These are phyloP conservation scores for Cladosporium sp. DNA, from an alignment of 2,329 filamentous ascomycete species.

Conservation along the genomic window DNA sequence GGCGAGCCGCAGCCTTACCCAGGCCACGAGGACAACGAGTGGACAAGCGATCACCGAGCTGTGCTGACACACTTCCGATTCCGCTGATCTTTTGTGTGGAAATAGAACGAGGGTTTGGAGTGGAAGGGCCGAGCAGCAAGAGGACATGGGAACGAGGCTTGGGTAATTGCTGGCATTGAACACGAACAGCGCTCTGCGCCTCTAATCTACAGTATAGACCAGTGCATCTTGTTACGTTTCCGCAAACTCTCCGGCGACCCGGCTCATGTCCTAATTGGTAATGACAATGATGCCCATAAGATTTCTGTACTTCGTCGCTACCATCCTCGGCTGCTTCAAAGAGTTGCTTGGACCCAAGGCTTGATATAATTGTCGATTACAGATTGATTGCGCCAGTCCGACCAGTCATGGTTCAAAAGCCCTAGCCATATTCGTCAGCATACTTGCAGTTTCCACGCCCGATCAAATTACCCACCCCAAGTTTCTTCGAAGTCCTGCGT, in stretches of 20 bases:
- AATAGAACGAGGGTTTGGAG: too few species aligned
- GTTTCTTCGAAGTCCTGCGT: slow-evolving; percentile 51
- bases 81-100: background rate
- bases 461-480: slow-evolving; percentile 36
- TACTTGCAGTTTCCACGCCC: background rate
- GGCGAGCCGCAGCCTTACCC: background rate
- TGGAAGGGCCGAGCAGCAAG: too few species aligned
- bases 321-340: background rate
- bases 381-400: slow-evolving; percentile 22
- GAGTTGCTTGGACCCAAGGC: slow-evolving; percentile 17
- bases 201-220: too few species aligned
- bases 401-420: slow-evolving; percentile 50
- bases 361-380: slow-evolving; percentile 16
- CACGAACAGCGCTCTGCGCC: too few species aligned
- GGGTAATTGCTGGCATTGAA: too few species aligned
- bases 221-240: too few species aligned
- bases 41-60: slow-evolving; percentile 2
- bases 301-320: too few species aligned
- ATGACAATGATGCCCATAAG: too few species aligned
- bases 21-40: background rate
- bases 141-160: too few species aligned
- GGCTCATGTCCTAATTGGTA: too few species aligned
- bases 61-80: background rate
- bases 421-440: slow-evolving; percentile 28
- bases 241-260: too few species aligned